Percentiles rank a stretch among this genome's conserved stretches.
These are phyloP conservation scores for Melaleuca quinquenervia DNA, from an alignment of 345 rosid species.

Conservation along the genomic window DNA sequence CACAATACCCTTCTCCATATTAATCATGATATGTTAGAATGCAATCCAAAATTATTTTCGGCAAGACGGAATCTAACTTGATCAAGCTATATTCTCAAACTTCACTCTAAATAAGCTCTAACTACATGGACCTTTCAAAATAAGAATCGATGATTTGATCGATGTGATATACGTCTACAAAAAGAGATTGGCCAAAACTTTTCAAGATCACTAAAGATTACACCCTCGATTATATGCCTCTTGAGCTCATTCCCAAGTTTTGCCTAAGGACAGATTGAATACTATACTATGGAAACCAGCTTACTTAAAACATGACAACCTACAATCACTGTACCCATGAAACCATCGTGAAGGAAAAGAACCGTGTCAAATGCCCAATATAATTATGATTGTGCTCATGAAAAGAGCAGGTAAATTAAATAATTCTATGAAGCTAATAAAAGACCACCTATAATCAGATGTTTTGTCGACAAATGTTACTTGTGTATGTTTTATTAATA, in stretches of 20 bases:
- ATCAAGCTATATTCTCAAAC: background rate
- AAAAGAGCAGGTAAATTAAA: background rate
- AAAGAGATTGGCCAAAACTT: background rate
- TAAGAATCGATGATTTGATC: background rate
- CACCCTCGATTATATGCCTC: background rate
- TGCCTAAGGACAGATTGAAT: background rate
- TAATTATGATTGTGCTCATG: background rate
- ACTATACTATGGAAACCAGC: background rate
- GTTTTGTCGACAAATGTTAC: background rate
- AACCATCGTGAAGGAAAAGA: background rate
- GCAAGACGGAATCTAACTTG: background rate
- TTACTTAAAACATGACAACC: background rate
- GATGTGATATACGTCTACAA: background rate
- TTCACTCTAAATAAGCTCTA: background rate
- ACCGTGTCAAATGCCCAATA: background rate
- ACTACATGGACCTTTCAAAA: background rate
- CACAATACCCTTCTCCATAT: background rate
- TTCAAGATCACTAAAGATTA: background rate
- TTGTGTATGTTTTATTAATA: background rate
- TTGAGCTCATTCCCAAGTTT: background rate
- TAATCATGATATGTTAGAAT: background rate
- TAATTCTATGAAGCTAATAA: background rate
- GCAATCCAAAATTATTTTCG: background rate
- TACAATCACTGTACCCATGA: background rate
- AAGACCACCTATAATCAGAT: background rate